Evolutionary conservation across 2,329 filamentous ascomycete species (phyloP), one percentile per base, ranked within the genome.

Genomic region (Aspergillus udagawae): DNA sequence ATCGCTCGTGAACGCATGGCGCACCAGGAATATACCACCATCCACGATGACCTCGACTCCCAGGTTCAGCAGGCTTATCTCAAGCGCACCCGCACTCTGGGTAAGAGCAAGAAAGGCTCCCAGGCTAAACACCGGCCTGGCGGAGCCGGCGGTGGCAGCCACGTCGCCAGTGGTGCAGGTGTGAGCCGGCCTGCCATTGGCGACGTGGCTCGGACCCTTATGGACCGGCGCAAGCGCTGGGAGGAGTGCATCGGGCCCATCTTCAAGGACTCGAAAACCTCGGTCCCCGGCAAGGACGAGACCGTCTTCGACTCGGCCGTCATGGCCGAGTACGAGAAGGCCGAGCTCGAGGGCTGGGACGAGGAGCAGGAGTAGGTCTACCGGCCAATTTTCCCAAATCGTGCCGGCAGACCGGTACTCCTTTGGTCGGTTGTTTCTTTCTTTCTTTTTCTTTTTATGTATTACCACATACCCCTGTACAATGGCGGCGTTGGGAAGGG

Each of bases 51-150:
- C 72, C 86, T 99, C 23, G 94, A 99, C 79, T 86, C 87, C 45
- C 94, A 97, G 72, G 92, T 97, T 45, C 92, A 97, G 70, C 88
- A 91, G 52, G 93, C 94, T 3, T 99, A 97, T 70, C 86, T 96
- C 48, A 99, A 99, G 78, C 89, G 94, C 25, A 97, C 93, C 28
- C 87, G 94, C 49, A 96, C 91, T 0, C 88, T 97, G 77, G 91
- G 92, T 72, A 95, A 97, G 79, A 91, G 86, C 74, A 95, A 95
- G 75, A 96, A 96, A 77, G 88, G 92, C 56, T 80, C 81, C 29
- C 93, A 95, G 71, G 75, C 75, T 42, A 79, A 79, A 58, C 73
- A 79, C 53, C 71, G 75, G 6, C 76, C 77, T 21, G 89, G 90
- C 48, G 90, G 89, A 53, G 87, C 88, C 1, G 87, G 88, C 25